Percentiles rank a stretch among this genome's conserved stretches.
These are phyloP conservation scores for Wickerhamomyces sp. DNA, from an alignment of 1,139 yeast genomes.

Conservation along the genomic window DNA sequence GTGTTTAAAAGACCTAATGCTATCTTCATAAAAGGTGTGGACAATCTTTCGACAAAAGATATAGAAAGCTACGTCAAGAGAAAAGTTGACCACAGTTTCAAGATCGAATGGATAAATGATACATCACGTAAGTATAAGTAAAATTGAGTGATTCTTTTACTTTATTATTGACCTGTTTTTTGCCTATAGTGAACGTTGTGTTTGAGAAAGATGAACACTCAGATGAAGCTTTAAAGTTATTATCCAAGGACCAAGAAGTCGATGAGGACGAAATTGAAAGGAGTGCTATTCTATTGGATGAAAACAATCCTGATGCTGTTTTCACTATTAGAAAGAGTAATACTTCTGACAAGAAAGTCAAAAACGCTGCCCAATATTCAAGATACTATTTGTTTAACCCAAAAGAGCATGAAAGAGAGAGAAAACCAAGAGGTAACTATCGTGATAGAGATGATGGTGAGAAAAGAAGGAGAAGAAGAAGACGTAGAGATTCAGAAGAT, in stretches of 20 bases:
- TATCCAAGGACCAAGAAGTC: conserved; percentile 10
- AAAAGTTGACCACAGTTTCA: conserved; percentile 14
- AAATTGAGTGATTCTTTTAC: too few relatives aligned
- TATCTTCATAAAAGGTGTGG: conserved; percentile 22
- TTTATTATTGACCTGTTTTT: too few relatives aligned
- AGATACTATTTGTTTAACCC: conserved; percentile 25
- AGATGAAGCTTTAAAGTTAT: conserved; percentile 6
- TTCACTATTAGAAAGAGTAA: conserved; percentile 17
- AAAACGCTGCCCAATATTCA: conserved; percentile 22
- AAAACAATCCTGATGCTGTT: conserved; percentile 11
- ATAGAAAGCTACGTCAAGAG: conserved; percentile 16
- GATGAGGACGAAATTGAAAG: conserved; percentile 12
- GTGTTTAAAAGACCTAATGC: conserved; percentile 17
- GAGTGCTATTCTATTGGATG: conserved; percentile 7
- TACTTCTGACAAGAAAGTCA: conserved; percentile 20
- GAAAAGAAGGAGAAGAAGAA: conserved; percentile 8
- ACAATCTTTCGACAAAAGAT: conserved; percentile 21
- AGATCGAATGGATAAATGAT: conserved; percentile 26
- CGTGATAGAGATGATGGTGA: conserved; percentile 18
- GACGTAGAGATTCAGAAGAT: conserved; percentile 10
- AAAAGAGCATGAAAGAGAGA: conserved; percentile 8
- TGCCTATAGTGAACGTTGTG: conserved; percentile 20
- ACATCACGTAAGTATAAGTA: conserved; percentile 7
- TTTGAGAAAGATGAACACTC: conserved; percentile 21
- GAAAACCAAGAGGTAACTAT: conserved; percentile 4